Percentiles rank a stretch among this genome's conserved stretches.
These are phyloP conservation scores for Eucalyptus viminalis DNA, from an alignment of 345 rosid genomes.

Conservation along the genomic window DNA sequence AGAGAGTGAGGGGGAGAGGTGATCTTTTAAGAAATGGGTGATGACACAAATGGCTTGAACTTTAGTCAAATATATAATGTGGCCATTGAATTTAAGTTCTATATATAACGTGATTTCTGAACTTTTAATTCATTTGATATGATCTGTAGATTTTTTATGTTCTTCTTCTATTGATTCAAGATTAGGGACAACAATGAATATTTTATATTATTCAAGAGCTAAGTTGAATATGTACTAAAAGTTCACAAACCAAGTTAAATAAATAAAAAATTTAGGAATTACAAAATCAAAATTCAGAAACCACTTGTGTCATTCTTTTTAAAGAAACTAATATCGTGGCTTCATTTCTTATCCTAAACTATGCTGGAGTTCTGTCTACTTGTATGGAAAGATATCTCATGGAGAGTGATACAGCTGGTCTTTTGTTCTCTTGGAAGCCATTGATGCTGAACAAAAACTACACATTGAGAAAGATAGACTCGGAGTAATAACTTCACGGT, in stretches of 20 bases:
- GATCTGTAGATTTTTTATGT: rapidly evolving
- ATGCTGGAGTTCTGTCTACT: not conserved
- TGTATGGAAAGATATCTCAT: not conserved
- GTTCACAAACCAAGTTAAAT: too few species aligned
- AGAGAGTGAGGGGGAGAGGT: not conserved
- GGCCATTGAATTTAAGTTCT: rapidly evolving
- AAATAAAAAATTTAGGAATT: too few species aligned
- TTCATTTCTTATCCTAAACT: not conserved
- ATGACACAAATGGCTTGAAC: too few species aligned
- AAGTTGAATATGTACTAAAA: too few species aligned
- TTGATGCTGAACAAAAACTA: not conserved
- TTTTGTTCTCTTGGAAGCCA: not conserved
- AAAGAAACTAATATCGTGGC: not conserved
- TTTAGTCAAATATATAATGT: too few species aligned
- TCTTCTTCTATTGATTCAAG: too few species aligned
- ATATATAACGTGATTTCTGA: rapidly evolving
- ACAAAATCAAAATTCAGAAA: too few species aligned
- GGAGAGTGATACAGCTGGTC: not conserved
- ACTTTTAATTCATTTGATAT: too few species aligned
- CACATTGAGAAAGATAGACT: not conserved
- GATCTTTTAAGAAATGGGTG: not conserved
- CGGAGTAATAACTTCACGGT: not conserved
- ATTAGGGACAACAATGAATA: too few species aligned
- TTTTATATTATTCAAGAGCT: rapidly evolving
- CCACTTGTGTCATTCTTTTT: too few species aligned